Evolutionary conservation across 495 filamentous ascomycete species (phyloP).

Genomic region (Hypoxylon fuscum): DNA sequence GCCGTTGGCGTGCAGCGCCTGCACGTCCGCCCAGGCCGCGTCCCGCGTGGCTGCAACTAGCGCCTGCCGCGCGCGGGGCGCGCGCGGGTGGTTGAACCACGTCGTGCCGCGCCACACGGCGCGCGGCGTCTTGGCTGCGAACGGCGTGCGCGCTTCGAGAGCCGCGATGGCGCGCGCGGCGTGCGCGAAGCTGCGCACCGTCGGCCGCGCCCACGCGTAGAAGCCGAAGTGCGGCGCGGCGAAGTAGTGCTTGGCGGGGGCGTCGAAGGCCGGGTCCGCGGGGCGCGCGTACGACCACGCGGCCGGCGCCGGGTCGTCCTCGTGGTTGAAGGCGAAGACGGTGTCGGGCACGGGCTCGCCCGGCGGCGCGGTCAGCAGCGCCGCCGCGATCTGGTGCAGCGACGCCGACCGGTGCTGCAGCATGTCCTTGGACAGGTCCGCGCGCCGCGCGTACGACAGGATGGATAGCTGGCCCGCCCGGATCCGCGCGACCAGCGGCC

Average conservation of each 20-base stretch:
- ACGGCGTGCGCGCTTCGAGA: constrained; percentile 45
- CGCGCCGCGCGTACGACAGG: constrained; percentile 51
- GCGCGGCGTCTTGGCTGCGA: constrained; percentile 63
- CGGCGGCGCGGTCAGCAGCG: constrained; percentile 54
- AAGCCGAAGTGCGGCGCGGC: constrained; percentile 83
- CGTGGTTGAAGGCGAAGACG: constrained; percentile 59
- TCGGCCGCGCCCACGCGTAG: constrained; percentile 74
- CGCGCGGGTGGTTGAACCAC: constrained; percentile 58
- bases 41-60: constrained; percentile 47
- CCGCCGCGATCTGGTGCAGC: constrained; percentile 52
- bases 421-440: constrained; percentile 52
- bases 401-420: constrained; percentile 49
- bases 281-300: constrained; percentile 47
- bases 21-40: constrained; percentile 61
- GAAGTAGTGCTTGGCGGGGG: constrained; percentile 61
- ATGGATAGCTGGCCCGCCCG: constrained; percentile 57
- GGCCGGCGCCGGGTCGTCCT: constrained; percentile 43
- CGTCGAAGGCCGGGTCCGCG: constrained; percentile 55
- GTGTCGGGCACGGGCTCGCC: constrained; percentile 63
- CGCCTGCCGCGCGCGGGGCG: constrained; percentile 54
- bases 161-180: constrained; percentile 56
- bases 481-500: constrained; percentile 54
- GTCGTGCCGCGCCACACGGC: constrained; percentile 75
- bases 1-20: constrained; percentile 49
- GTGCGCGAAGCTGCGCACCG: constrained; percentile 66